Percentiles rank a stretch among this genome's conserved stretches.
Evolutionary conservation across 345 rosid species (phyloP).

Genomic region (Ricinus communis): DNA sequence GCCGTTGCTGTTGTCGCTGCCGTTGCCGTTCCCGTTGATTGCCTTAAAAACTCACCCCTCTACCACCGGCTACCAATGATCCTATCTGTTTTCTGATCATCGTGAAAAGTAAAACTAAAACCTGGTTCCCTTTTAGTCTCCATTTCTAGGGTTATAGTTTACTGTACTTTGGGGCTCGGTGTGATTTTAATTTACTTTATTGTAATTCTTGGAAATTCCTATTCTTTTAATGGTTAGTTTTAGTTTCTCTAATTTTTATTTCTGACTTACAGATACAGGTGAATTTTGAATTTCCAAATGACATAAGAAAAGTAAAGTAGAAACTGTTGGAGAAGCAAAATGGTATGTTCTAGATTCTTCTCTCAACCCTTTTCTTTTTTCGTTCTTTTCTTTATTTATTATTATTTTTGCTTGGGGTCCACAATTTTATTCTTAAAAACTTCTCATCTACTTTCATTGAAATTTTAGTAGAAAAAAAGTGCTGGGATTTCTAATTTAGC

Average conservation of each 20-base stretch:
- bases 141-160: background rate
- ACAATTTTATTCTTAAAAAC: background rate
- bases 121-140: background rate
- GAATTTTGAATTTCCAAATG: background rate
- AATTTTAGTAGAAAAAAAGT: background rate
- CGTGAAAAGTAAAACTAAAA: conserved; percentile 24
- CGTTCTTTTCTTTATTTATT: background rate
- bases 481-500: background rate
- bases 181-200: background rate
- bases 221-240: background rate
- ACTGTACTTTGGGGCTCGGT: background rate
- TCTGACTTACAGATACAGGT: too few species aligned
- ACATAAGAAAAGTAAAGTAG: background rate
- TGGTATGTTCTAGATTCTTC: conserved; percentile 29
- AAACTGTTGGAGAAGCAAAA: conserved; percentile 16
- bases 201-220: background rate
- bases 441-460: too few species aligned
- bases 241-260: background rate
- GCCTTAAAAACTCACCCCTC: conserved; percentile 20
- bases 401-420: background rate
- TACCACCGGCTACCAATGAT: conserved; percentile 17
- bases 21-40: too few species aligned
- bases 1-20: too few species aligned
- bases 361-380: background rate
- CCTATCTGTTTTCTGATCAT: conserved; percentile 25